Conservation (phyloP, 768 basidiomycete species). For the Boletus tylopilopsis region DNA sequence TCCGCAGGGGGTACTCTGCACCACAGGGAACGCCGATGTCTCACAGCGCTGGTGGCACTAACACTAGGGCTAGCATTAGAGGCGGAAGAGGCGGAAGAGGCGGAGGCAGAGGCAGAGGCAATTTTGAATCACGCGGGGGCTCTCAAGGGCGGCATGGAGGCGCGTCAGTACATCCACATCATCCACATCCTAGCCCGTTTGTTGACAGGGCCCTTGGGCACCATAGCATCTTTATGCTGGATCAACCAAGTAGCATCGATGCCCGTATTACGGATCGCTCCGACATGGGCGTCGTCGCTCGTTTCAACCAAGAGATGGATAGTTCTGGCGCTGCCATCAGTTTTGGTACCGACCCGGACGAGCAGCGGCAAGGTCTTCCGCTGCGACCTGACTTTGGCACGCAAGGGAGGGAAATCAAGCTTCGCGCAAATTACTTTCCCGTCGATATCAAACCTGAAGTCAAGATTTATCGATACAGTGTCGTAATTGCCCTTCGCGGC, state of each 20-base stretch:
- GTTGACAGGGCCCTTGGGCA: neutral
- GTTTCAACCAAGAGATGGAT: slow-evolving; percentile 18
- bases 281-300: slow-evolving; percentile 35
- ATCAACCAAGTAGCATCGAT: slow-evolving; percentile 44
- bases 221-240: slow-evolving; percentile 32
- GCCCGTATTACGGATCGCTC: slow-evolving; percentile 45
- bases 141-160: slow-evolving; percentile 16
- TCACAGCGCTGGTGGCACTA: slow-evolving; percentile 6
- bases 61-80: too few species aligned
- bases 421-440: slow-evolving; percentile 51
- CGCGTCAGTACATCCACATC: slow-evolving; percentile 12
- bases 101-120: slow-evolving; percentile 8
- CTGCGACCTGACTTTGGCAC: slow-evolving; percentile 45
- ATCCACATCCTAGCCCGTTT: neutral
- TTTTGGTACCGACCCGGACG: too few species aligned
- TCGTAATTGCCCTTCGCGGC: slow-evolving; percentile 23
- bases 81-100: neutral
- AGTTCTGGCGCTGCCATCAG: too few species aligned
- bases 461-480: slow-evolving; percentile 42
- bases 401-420: slow-evolving; percentile 34
- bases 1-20: too few species aligned
- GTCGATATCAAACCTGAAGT: slow-evolving; percentile 35
- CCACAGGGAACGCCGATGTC: too few species aligned
- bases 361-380: too few species aligned
- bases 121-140: slow-evolving; percentile 18